phyloP scores from a whole-genome alignment of 2,329 filamentous ascomycete genomes.

The Fusarium multiceps region DNA sequence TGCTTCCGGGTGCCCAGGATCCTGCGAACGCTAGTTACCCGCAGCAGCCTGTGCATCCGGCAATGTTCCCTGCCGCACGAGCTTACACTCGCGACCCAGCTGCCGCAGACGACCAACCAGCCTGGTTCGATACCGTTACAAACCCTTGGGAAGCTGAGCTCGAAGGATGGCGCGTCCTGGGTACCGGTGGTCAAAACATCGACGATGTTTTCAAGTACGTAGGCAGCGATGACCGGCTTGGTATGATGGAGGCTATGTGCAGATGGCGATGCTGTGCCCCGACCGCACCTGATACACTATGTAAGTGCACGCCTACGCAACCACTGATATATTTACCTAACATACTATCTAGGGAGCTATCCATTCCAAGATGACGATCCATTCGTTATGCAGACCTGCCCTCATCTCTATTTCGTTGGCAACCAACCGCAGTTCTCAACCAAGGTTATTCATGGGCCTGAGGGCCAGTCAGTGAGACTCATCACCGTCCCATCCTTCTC shows the following conservation, averaged over 20 bases:
- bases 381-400: conserved; percentile 85
- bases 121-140: conserved; percentile 89
- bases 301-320: conserved; percentile 64
- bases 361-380: conserved; percentile 95
- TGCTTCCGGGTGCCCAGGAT: conserved; percentile 86
- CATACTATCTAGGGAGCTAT: conserved; percentile 78
- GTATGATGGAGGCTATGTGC: conserved; percentile 94
- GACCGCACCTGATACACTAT: conserved; percentile 94
- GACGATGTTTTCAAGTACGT: conserved; percentile 96
- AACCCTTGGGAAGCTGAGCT: conserved; percentile 94
- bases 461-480: conserved; percentile 78
- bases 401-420: conserved; percentile 91
- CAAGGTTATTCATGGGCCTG: conserved; percentile 71
- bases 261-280: conserved; percentile 92
- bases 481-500: conserved; percentile 87
- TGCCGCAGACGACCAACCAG: conserved; percentile 57
- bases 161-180: conserved; percentile 88
- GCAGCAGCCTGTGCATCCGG: conserved; percentile 91
- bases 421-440: conserved; percentile 85
- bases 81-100: conserved; percentile 69
- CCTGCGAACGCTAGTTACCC: conserved; percentile 91
- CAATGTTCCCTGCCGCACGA: conserved; percentile 85
- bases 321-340: conserved; percentile 21
- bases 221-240: conserved; percentile 78
- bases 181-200: conserved; percentile 90